Evolutionary conservation across 1,284 basidiomycete species (phyloP), one percentile per base, ranked within the genome.

Genomic region (Cystobasidiaceae sp.): DNA sequence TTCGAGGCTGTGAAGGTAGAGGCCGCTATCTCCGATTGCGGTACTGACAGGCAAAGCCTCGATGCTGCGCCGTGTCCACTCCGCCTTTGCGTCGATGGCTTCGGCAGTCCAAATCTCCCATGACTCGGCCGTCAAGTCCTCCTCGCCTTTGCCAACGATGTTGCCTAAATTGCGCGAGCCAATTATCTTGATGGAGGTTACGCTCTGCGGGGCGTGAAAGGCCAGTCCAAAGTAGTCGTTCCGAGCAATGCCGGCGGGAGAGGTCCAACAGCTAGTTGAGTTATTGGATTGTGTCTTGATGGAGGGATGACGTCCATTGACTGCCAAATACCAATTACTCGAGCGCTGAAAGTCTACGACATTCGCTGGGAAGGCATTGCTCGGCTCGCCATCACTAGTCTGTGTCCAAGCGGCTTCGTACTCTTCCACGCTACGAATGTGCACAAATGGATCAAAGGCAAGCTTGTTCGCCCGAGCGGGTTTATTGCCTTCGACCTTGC

Each of bases 311-410:
- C 44, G 25, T 25, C 69, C 70, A 45, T 72, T 69, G 3, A 72
- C 70, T 23, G 71, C 70, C 9, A 69, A 54, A 48, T 72, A 70
- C 67, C 69, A 70, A 32, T 69, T 71, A 30, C 68, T 32, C 57
- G 59, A 68, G 55, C 66, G 66, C 27, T 51, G 45, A 33, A 71
- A 66, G 2, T 58, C 63, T 21, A 64, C 61, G 41, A 52, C 67
- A 4, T 66, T n/a, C 15, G 51, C 32, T 17, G 55, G 32, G 13
- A 49, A 57, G 7, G 37, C 32, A 23, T n/a, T 32, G 2, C 46
- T 39, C 15, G 33, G 25, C 30, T 34, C 8, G 28, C 39, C 15
- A 67, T 54, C 19, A 15, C 34, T 11, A 8, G 67, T 39, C n/a
- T 37, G 57, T 19, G 60, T 58, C 60, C 67, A 71, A 19, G 50